Conservation (phyloP, 2,329 filamentous ascomycete species). For the Phyllosticta citrichinensis region DNA sequence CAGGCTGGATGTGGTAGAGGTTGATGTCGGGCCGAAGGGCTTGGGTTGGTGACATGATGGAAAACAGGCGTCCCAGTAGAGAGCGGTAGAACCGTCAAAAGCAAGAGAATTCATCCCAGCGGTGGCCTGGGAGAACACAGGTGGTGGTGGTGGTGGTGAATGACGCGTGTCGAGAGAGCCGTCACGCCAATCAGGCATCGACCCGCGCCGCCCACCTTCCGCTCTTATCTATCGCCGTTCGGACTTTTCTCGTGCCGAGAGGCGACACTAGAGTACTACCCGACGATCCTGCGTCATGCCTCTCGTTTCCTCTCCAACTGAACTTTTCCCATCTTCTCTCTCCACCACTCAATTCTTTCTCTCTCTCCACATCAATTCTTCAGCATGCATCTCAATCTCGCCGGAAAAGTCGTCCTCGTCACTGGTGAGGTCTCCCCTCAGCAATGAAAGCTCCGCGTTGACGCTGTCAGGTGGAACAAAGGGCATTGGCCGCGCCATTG, state of each 20-base stretch:
- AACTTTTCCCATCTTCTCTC: too few species aligned
- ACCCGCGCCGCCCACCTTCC: too few species aligned
- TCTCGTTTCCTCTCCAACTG: too few species aligned
- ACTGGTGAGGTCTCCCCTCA: constrained; percentile 18
- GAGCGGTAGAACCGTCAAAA: not conserved
- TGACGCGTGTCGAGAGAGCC: not conserved
- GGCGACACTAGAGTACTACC: not conserved
- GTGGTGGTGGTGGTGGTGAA: not conserved
- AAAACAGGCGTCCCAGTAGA: not conserved
- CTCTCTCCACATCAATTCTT: not conserved
- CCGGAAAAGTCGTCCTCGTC: constrained; percentile 25
- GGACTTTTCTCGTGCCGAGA: not conserved
- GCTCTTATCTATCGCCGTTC: not conserved
- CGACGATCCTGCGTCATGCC: not conserved
- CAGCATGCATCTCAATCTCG: constrained; percentile 26
- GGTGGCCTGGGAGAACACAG: not conserved
- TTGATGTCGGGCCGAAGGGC: not conserved
- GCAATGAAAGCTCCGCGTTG: not conserved
- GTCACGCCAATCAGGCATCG: not conserved
- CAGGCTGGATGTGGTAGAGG: not conserved
- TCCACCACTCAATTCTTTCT: not conserved
- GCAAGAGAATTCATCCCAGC: not conserved
- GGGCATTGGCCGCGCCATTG: constrained; percentile 21
- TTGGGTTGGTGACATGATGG: not conserved
- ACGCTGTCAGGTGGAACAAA: constrained; percentile 20